These are phyloP conservation scores for Solanum ossicruentum DNA, from an alignment of 257 asterid species.

Conservation along the genomic window DNA sequence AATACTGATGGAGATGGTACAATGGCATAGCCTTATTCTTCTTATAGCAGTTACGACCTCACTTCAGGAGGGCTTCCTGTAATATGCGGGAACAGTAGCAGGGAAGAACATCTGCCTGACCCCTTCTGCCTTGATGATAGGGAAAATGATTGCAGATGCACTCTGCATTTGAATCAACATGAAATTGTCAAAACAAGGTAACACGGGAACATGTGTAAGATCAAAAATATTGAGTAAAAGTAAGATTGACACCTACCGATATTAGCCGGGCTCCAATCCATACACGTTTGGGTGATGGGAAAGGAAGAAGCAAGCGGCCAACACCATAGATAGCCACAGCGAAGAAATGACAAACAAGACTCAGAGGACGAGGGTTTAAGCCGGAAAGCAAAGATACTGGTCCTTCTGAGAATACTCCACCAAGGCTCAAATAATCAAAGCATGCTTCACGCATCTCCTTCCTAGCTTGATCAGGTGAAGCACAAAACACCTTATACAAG, in stretches of 20 bases:
- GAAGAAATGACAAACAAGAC: constrained; percentile 47
- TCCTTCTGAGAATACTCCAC: constrained; percentile 42
- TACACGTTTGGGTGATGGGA: constrained; percentile 38
- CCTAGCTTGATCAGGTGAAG: constrained; percentile 54
- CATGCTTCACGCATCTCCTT: constrained; percentile 57
- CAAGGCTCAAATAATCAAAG: constrained; percentile 47
- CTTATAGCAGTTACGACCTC: neutral
- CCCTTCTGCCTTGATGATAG: constrained; percentile 52
- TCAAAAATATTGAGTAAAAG: neutral
- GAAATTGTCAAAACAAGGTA: neutral
- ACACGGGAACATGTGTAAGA: neutral
- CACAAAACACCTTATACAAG: constrained; percentile 41
- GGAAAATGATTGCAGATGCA: constrained; percentile 39
- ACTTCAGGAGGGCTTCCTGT: constrained; percentile 29
- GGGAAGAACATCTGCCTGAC: constrained; percentile 53
- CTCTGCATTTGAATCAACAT: constrained; percentile 12
- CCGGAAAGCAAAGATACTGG: constrained; percentile 52
- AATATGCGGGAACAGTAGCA: constrained; percentile 38
- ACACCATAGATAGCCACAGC: constrained; percentile 48
- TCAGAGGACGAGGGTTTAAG: constrained; percentile 43
- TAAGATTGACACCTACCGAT: constrained; percentile 10
- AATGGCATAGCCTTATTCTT: neutral
- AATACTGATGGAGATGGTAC: neutral
- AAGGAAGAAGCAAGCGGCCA: constrained; percentile 50
- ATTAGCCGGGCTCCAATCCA: constrained; percentile 40